Base-by-base conservation (phyloP, 2,329 filamentous ascomycete species). In the Colletotrichum sp. region DNA sequence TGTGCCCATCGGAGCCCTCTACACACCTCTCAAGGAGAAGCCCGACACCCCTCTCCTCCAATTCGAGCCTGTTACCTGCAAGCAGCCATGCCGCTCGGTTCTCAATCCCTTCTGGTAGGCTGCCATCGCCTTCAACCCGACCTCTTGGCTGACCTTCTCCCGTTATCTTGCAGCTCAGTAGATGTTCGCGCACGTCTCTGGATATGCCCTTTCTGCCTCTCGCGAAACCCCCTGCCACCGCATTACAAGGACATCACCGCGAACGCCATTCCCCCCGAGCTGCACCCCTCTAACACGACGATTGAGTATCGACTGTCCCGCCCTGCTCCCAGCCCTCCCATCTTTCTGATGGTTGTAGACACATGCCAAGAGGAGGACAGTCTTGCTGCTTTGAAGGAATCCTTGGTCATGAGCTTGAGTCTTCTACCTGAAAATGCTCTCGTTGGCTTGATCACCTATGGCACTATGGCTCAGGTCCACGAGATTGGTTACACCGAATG, bases 401-500 rank as follows among this genome's bases (percentile, higher is more conserved):
- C 95, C 21, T 91, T 98, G 80, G 93, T 97, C 79, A 95, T 95
- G 93, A 96, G 95, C 84, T 87, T 98, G 85, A 95, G 93, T 83
- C 88, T 97, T 79, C 90, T 98, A 59, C 95, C 95, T 6, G 94
- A 95, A 81, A 94, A 96, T 83, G 93, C 95, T 28, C 88, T 97
- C 34, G 95, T 98, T 63, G 95, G 95, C 49, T 86, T 98, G 76
- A 94, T 98, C 80, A 97, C 95, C 63, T 98, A 92, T 82, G 97
- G 97, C 78, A 99, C 97, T 59, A 99, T 98, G 95, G 93, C 95
- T 36, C 96, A 98, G 91, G 95, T 99, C 21, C 97, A 99, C 84
- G 97, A 99, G 86, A 95, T 99, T 80, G 97, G 97, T 71, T 99
- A 99, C 84, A 96, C 95, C 71, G 97, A 99, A 86, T 99, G 97